Base-by-base conservation (phyloP, 1,284 basidiomycete genomes). In the Cutaneotrichosporon arboriforme region DNA sequence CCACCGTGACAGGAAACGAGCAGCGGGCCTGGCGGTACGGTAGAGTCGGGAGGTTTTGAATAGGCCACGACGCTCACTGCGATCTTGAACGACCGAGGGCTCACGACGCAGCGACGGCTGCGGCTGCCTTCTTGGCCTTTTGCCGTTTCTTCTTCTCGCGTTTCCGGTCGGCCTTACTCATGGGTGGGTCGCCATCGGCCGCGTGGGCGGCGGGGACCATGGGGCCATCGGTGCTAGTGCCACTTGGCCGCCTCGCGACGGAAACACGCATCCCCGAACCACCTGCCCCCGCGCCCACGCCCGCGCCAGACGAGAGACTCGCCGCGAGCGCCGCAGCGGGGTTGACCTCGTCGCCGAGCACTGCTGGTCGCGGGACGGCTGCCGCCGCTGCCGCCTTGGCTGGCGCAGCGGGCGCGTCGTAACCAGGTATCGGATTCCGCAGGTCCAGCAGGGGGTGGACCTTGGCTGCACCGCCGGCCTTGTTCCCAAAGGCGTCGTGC, bases 141-240 rank as follows among this genome's bases (percentile, higher is more conserved):
- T 55, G 57, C 8, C 43, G 46, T 47, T 59, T 60, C 13, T 55
- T 51, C 51, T 63, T 62, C 51, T 65, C 63, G 18, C 65, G 35
- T 40, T 57, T 39, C 38, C 42, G 33, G 18, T 56, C 49, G 33
- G 62, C 52, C 55, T 66, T 66, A 49, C 49, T 59, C 52, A 46
- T 34, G 15, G 34, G 37, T 14, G 23, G 20, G 1, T 1, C 31
- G n/a, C 21, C 21, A 23, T 35, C 12, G 35, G 12, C 42, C 43
- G 26, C 23, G 18, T 46, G 51, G 9, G 48, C 57, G 0, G 35
- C 51, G 4, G 40, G 26, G 18, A 49, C 52, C 8, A 35, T 21
- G 5, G 45, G 50, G 17, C 51, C 58, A 1, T 50, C 44, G 15
- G 33, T 33, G n/a, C 49, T 49, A 9, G 41, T 35, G 18, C 35